Base-by-base conservation (phyloP, 2,329 filamentous ascomycete species). In the Colletotrichum destructivum region DNA sequence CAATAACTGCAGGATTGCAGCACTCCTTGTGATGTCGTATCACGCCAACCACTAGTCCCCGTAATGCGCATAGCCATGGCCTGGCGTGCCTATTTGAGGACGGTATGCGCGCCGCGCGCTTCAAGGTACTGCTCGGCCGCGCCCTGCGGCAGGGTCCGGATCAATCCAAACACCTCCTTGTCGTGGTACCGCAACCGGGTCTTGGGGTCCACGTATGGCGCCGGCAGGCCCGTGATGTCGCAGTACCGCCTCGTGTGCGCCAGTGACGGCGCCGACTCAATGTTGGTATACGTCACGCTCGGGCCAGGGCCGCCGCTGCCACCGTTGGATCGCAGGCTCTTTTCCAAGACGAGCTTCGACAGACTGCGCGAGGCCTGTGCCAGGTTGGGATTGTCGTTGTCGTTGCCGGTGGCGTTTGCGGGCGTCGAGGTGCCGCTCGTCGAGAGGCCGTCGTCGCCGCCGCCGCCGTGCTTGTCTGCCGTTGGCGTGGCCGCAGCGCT, bases 181-280 rank as follows among this genome's bases (percentile, higher is more conserved):
- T 99, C 92, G 82, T 98, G 94, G 82, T 99, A 99, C 73, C 96
- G 88, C 82, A 99, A 83, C 74, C 96, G 89, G 49, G 95, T 97
- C 88, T 99, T 99, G 3, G 96, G 97, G 80, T 99, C 96, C 42
- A 94, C 90, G 80, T 99, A 99, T 7, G 93, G 92, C 40, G 95
- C 94, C n/a, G 94, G 90, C 75, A 99, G 84, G 1, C 96, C 97
- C 1, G 96, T 99, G 77, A 99, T 89, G 82, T 99, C 97, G 85
- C 96, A 99, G 83, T 98, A 99, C 78, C 93, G 93, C 82, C 92
- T 95, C 79, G 94, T 90, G 75, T 94, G 93, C 62, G 92, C 92
- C 77, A 98, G 85, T 70, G 93, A 96, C 49, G 96, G 96, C 3
- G 96, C 96, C 59, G 94, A 95, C 82, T 98, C 96, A 74, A 99